Evolutionary conservation across 306 rosid species (phyloP).

Genomic region (Trifolium fragiferum): DNA sequence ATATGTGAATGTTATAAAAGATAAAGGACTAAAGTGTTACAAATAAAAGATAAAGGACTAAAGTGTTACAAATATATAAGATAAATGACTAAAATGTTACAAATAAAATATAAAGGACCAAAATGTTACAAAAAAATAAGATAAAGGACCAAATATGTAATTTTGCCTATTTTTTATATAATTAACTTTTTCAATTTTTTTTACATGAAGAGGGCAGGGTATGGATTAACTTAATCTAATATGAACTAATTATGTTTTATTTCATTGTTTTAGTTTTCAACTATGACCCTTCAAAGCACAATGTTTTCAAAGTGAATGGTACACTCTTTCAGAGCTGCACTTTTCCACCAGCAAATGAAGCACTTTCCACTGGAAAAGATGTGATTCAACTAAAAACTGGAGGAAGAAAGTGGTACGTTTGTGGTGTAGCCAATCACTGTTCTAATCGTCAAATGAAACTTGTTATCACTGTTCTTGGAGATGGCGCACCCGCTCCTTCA

Average conservation of each 20-base stretch:
- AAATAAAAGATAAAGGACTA: no score
- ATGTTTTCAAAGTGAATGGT: slow-evolving; percentile 43
- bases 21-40: no score
- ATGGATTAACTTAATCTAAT: background rate
- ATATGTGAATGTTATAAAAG: no score
- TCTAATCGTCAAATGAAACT: slow-evolving; percentile 41
- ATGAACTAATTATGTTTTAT: background rate
- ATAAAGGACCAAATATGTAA: no score
- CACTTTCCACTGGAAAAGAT: slow-evolving; percentile 17
- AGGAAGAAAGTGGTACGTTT: slow-evolving; percentile 49
- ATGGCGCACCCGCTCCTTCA: slow-evolving; percentile 40
- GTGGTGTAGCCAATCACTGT: slow-evolving; percentile 36
- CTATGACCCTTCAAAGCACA: slow-evolving; percentile 29
- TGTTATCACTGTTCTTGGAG: slow-evolving; percentile 16
- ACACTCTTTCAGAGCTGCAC: slow-evolving; percentile 27
- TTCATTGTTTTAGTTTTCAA: slow-evolving; percentile 37
- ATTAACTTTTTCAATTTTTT: no score
- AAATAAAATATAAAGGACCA: no score
- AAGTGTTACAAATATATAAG: no score
- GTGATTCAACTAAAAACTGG: background rate
- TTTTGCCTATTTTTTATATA: no score
- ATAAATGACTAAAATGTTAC: no score
- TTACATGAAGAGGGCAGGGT: no score
- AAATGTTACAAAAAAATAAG: no score
- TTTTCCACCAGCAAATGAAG: background rate